A percentile compares a stretch with the other conserved stretches of the same genome.
These are phyloP conservation scores for Bipolaris bicolor DNA, from an alignment of 2,329 filamentous ascomycete species.

Conservation along the genomic window DNA sequence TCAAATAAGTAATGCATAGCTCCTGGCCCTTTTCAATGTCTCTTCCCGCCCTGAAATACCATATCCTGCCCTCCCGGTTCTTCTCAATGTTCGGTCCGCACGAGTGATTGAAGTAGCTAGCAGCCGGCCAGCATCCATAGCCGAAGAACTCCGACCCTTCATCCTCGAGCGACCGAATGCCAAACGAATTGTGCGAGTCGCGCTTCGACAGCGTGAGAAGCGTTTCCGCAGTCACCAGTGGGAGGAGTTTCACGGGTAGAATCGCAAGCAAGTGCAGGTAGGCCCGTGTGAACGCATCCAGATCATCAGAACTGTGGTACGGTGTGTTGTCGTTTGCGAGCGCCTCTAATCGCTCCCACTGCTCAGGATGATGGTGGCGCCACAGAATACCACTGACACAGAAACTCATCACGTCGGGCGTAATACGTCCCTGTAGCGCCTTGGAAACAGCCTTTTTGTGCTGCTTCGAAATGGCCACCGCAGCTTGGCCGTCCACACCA, in stretches of 20 bases:
- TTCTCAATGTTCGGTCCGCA: conserved; percentile 55
- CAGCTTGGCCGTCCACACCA: conserved; percentile 1
- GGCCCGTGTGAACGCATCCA: conserved; percentile 48
- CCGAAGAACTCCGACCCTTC: conserved; percentile 57
- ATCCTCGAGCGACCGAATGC: conserved; percentile 53
- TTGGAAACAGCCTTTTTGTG: conserved; percentile 41
- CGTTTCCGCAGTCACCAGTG: conserved; percentile 41
- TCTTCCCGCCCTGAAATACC: conserved; percentile 49
- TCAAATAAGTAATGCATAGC: conserved; percentile 57
- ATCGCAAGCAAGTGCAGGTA: conserved; percentile 54
- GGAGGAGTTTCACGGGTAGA: conserved; percentile 46
- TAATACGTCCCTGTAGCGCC: conserved; percentile 37
- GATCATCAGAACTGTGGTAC: conserved; percentile 50
- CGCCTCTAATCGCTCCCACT: conserved; percentile 44
- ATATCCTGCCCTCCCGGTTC: conserved; percentile 48
- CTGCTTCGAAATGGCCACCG: conserved; percentile 37
- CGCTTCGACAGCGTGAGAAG: conserved; percentile 47
- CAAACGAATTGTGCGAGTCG: conserved; percentile 57
- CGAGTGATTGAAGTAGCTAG: conserved; percentile 58
- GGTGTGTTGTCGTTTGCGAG: conserved; percentile 52
- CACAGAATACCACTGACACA: conserved; percentile 51
- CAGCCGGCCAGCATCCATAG: conserved; percentile 55
- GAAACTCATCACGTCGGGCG: conserved; percentile 52
- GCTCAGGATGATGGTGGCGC: conserved; percentile 34
- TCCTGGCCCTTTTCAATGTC: conserved; percentile 51